A percentile compares a stretch with the other conserved stretches of the same genome.
These are phyloP conservation scores for Hawksworthiomyces lignivorus DNA, from an alignment of 2,329 filamentous ascomycete species.

Conservation along the genomic window DNA sequence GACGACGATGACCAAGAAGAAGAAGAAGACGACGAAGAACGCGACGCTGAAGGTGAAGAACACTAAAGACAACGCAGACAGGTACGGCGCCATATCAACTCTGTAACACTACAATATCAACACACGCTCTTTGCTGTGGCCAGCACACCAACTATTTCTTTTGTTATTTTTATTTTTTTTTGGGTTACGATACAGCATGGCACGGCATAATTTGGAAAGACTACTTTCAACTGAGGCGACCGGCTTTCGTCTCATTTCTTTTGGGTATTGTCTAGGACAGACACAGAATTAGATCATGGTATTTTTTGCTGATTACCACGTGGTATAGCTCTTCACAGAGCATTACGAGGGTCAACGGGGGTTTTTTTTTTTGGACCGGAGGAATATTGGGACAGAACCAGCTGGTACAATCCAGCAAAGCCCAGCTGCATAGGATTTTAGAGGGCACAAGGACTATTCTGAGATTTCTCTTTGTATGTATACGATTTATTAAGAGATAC, in stretches of 20 bases:
- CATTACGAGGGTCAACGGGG: not conserved
- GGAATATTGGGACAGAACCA: too few species aligned
- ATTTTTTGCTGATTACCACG: too few species aligned
- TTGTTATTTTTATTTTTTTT: too few species aligned
- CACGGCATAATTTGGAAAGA: too few species aligned
- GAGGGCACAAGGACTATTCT: constrained; percentile 2
- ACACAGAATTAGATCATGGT: constrained; percentile 1
- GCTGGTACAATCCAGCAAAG: too few species aligned
- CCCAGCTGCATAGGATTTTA: too few species aligned
- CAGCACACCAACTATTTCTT: too few species aligned
- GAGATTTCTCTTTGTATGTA: not conserved
- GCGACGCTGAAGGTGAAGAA: constrained; percentile 30
- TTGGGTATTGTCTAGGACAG: constrained; percentile 1
- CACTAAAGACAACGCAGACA: too few species aligned
- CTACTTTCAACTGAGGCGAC: too few species aligned
- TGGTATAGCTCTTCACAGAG: constrained; percentile 3
- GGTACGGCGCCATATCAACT: not conserved
- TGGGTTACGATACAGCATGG: too few species aligned
- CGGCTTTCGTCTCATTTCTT: constrained; percentile 2
- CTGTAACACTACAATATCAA: not conserved
- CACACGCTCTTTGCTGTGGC: too few species aligned
- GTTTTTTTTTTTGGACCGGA: not conserved
- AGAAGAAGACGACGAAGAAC: constrained; percentile 36
- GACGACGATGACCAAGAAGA: constrained; percentile 50
- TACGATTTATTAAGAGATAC: constrained; percentile 5